Base-by-base conservation (phyloP, 176 grass and related monocot genomes). In the Metroxylon sagu region DNA sequence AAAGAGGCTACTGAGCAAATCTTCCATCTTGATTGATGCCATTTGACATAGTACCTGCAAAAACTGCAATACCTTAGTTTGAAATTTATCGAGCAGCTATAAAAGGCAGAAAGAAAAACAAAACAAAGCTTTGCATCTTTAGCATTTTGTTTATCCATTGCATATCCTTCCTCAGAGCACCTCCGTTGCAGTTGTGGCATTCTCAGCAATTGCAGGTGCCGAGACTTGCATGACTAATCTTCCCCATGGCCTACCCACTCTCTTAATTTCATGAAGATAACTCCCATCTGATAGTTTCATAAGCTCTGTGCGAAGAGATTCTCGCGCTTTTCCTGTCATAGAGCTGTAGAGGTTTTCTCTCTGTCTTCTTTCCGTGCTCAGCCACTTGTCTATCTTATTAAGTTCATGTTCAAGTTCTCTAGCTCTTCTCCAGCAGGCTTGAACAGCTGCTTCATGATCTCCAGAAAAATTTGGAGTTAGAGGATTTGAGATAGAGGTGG, bases 171-270 rank as follows among this genome's bases (percentile, higher is more conserved):
- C 3, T 15, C 21, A 52, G 18, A 49, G 62, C 50, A 87, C 89
- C 84, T 85, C 78, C 0, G 71, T 60, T 6, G 75, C 81, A 54
- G 39, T 79, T 4, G 29, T 17, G 1, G 84, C 68, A 29, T 88
- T 53, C 59, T 53, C 59, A 16, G 77, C 70, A 26, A 77, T 6
- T 60, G 71, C 59, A n/a, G 84, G 74, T 12, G 6, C 43, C 1
- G 89, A 82, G 18, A 88, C 59, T 53, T 94, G 84, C 68, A 94
- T 76, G 60, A 65, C 57, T 17, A 94, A 64, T 12, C 80, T 53
- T 35, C 65, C 77, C 89, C 77, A 84, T 14, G 59, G 67, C 62
- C 69, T 65, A 5, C 77, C 89, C 14, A 67, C 49, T 50, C 17
- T 67, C 16, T 29, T 68, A 30, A 88, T 59, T 58, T 85, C 64